Percentiles rank a stretch among this genome's conserved stretches.
phyloP scores from a whole-genome alignment of 139 green algal species.

The Chara braunii region DNA sequence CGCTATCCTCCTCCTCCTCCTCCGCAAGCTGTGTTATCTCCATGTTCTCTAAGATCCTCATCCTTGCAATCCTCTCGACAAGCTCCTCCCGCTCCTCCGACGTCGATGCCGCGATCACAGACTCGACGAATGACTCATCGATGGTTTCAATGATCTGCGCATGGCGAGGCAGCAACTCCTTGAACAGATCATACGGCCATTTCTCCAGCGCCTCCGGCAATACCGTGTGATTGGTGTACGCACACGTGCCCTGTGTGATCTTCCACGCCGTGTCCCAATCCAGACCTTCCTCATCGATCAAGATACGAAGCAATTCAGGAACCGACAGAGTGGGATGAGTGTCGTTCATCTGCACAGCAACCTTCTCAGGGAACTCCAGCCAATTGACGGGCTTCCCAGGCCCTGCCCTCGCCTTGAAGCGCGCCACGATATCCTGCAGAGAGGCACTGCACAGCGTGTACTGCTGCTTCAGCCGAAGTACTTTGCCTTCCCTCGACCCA shows the following conservation, averaged over 20 bases:
- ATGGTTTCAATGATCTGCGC: conserved; percentile 82
- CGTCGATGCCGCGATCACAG: no score
- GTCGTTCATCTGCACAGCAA: conserved; percentile 94
- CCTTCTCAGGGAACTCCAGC: conserved; percentile 41
- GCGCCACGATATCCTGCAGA: conserved; percentile 52
- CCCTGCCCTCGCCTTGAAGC: conserved; percentile 25
- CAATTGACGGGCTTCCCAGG: conserved; percentile 12
- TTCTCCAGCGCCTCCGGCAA: conserved; percentile 98
- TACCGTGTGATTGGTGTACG: conserved; percentile 98
- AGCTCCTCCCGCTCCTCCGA: no score
- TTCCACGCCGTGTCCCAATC: conserved; percentile 74
- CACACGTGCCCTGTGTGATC: conserved; percentile 62
- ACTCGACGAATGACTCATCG: conserved; percentile 26
- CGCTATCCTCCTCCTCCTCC: no score
- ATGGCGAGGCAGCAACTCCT: conserved; percentile 92
- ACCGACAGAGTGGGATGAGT: conserved; percentile 94
- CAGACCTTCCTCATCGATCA: conserved; percentile 89
- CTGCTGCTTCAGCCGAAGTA: conserved; percentile 97
- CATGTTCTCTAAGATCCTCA: no score
- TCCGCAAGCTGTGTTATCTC: no score
- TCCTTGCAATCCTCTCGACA: no score
- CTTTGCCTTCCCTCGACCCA: conserved; percentile 85
- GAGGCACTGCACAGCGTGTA: conserved; percentile 94
- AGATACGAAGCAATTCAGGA: conserved; percentile 91
- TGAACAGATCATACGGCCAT: conserved; percentile 84